Base-by-base conservation (phyloP, 176 grass and related monocot genomes). In the Rhynchospora tenuis region DNA sequence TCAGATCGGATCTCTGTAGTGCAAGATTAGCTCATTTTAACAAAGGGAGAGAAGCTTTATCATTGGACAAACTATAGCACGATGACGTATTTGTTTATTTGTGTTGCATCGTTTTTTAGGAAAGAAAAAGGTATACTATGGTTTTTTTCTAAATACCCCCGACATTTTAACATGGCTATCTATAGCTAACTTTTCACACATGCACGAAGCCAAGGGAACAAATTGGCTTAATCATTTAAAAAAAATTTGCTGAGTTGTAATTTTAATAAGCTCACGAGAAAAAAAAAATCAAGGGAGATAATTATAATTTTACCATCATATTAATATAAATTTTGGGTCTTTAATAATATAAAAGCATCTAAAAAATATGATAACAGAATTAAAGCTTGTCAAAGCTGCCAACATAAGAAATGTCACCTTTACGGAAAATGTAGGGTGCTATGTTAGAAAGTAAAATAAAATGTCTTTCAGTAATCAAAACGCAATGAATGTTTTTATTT, bases 21-120 rank as follows among this genome's bases (percentile, higher is more conserved):
- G 69, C 22, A 51, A 12, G 45, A 73, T 73, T 73, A 73, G 69
- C 69, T 74, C 70, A 45, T 22, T 51, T 74, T 51, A 51, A 74
- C 70, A 50, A 24, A 74, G 15, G 22, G 46, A 48, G 22, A 74
- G 46, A 26, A 47, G 17, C 42, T 23, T 72, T 72, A 22, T 13
- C 19, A 22, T 15, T 50, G 20, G 70, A 74, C 20, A 74, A 74
- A 74, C 45, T 6, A 50, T 73, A 12, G 45, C 45, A 74, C 70
- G 70, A 74, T 74, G 1, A 15, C 33, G 70, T n/a, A 10, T 50
- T 66, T 51, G 70, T 74, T 74, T 74, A 74, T 74, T 73, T 51
- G 45, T 46, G 4, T 51, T 51, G 70, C 70, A 74, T 74, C 70
- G 4, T 74, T 74, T 74, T 72, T 74, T 73, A 48, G 20, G 22